Evolutionary conservation across 1,284 basidiomycete species (phyloP), one percentile per base, ranked within the genome.

Genomic region (Ustilago esculenta): DNA sequence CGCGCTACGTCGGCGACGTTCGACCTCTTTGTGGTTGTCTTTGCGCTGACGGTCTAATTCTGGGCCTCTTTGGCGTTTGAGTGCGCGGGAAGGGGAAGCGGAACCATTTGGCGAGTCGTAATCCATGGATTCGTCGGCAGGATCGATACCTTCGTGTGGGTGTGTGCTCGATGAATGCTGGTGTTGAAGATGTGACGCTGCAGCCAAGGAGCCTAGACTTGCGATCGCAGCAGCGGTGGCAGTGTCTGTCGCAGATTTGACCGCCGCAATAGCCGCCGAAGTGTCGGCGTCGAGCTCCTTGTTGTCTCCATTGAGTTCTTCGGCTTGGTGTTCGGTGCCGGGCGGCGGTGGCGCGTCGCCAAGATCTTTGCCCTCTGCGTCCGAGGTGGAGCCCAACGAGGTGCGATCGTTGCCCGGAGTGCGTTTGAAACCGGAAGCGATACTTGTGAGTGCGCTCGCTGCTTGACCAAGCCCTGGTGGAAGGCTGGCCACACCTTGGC

Each of bases 1-100:
- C 76, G 93, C 94, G 17, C 92, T 91, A 53, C 94, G 86, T 46
- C 94, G 89, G 39, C 93, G 87, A 56, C 94, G 90, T 83, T 98
- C 94, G 11, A 97, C 94, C 83, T 97, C 94, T 90, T 96, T 96
- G 57, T 80, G 77, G 51, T 78, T 75, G 64, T 80, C 77, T 51
- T 80, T 80, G 37, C 76, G 58, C 23, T 71, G 65, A 9, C 77
- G 64, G 34, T 80, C 77, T 1, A 76, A 49, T 56, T 79, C 75
- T 14, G 75, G 76, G 10, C 63, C 72, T 15, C 73, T 49, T 6
- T 43, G 35, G 49, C 73, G 54, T 57, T 75, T 75, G 46, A 58
- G 37, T 9, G 39, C 27, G 29, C 41, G 48, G 4, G 37, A 24
- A 18, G 48, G 29, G 3, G 65, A 60, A 34, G 54, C 18, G 23